Percentiles rank a stretch among this genome's conserved stretches.
These are phyloP conservation scores for Suillus tomentosus DNA, from an alignment of 768 basidiomycete genomes.

Conservation along the genomic window DNA sequence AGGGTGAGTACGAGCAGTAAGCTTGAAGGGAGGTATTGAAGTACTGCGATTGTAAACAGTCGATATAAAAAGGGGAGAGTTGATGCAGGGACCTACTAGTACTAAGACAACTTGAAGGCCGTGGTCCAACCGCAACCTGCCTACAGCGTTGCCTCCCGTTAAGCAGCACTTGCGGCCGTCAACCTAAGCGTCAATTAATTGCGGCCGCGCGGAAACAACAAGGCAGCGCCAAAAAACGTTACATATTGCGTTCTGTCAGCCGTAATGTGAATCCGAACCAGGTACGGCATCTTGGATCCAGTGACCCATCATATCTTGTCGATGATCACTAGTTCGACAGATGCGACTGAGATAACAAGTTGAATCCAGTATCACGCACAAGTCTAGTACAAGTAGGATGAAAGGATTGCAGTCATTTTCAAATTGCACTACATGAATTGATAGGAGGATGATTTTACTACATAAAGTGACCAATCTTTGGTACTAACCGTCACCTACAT, in stretches of 20 bases:
- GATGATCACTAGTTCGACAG: not conserved
- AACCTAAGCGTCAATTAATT: slow-evolving; percentile 9
- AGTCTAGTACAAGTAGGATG: no score
- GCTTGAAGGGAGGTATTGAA: not conserved
- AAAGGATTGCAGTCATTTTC: not conserved
- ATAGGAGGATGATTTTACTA: not conserved
- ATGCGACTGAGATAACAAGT: not conserved
- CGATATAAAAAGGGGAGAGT: slow-evolving; percentile 7
- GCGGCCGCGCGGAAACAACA: slow-evolving; percentile 6
- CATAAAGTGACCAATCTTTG: not conserved
- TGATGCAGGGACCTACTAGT: not conserved
- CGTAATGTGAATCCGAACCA: slow-evolving; percentile 8
- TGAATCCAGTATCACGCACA: not conserved
- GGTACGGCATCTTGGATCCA: slow-evolving; percentile 1
- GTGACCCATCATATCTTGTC: not conserved
- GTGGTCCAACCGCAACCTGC: slow-evolving; percentile 1
- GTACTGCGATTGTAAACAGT: slow-evolving; percentile 1
- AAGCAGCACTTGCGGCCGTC: slow-evolving; percentile 7
- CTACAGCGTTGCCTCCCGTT: not conserved
- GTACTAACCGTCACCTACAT: not conserved
- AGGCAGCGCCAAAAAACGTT: slow-evolving; percentile 10
- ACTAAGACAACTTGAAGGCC: not conserved
- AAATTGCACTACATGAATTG: not conserved
- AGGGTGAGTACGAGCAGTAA: not conserved
- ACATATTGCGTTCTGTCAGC: not conserved